Percentiles rank a stretch among this genome's conserved stretches.
These are phyloP conservation scores for Termitomyces sp. DNA, from an alignment of 768 basidiomycete species.

Conservation along the genomic window DNA sequence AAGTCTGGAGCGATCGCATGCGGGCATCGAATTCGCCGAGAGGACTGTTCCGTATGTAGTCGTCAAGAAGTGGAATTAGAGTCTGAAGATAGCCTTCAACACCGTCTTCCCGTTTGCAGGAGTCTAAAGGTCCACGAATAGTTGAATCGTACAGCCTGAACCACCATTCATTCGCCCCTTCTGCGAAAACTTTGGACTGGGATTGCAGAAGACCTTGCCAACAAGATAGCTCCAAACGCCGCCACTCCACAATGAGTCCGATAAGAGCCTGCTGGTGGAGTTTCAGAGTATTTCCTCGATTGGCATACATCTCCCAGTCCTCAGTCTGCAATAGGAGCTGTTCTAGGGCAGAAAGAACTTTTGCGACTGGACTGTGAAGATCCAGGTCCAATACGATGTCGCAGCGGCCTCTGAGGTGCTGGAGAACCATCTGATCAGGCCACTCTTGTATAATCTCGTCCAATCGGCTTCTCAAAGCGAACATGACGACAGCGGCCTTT, in stretches of 20 bases:
- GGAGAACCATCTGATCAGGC: slow-evolving; percentile 98
- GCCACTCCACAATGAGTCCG: slow-evolving; percentile 80
- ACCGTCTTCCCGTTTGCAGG: slow-evolving; percentile 32
- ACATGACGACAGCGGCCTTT: slow-evolving; percentile 51
- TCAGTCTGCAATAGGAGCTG: slow-evolving; percentile 81
- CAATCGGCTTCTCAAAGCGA: slow-evolving; percentile 48
- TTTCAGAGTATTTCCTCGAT: slow-evolving; percentile 79
- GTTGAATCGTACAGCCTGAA: slow-evolving; percentile 82
- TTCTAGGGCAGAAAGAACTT: slow-evolving; percentile 77
- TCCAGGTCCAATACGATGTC: slow-evolving; percentile 55
- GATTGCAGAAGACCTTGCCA: slow-evolving; percentile 81
- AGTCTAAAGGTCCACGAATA: slow-evolving; percentile 55
- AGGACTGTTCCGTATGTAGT: slow-evolving; percentile 70
- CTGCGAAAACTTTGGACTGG: slow-evolving; percentile 53
- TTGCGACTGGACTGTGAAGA: slow-evolving; percentile 71
- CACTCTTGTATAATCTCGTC: slow-evolving; percentile 63
- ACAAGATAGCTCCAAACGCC: slow-evolving; percentile 80
- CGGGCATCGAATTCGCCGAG: slow-evolving; percentile 78
- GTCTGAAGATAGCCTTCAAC: slow-evolving; percentile 52
- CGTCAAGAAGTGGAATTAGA: slow-evolving; percentile 74
- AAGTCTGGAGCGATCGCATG: slow-evolving; percentile 62
- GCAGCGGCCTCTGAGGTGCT: slow-evolving; percentile 72
- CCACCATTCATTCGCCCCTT: slow-evolving; percentile 66
- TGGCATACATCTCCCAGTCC: slow-evolving; percentile 97
- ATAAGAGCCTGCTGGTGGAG: slow-evolving; percentile 60